Conservation (phyloP, 768 basidiomycete genomes). For the Mycena crocata region DNA sequence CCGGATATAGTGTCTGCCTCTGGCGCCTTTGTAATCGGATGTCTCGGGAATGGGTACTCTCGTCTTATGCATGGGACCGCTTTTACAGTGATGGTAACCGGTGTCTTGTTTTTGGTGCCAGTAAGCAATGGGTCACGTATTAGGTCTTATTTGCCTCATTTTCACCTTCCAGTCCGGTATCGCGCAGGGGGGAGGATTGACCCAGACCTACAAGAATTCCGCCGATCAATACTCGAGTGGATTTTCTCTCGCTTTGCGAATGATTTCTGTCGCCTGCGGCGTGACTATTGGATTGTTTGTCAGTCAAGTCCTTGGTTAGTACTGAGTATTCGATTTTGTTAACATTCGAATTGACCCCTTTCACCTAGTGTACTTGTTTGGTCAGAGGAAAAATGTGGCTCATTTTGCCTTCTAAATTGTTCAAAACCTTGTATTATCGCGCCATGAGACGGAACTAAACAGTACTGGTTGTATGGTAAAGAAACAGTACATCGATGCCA, state of each 20-base stretch:
- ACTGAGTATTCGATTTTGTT: neutral
- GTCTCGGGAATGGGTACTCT: conserved; percentile 87
- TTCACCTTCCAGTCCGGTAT: conserved; percentile 70
- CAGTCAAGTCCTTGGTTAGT: conserved; percentile 73
- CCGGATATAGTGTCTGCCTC: conserved; percentile 82
- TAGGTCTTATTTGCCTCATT: conserved; percentile 20
- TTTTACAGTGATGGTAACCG: conserved; percentile 92
- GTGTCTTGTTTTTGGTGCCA: conserved; percentile 91
- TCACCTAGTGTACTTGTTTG: conserved; percentile 73
- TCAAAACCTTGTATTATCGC: conserved; percentile 15
- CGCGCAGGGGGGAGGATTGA: conserved; percentile 78
- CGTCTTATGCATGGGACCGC: conserved; percentile 82
- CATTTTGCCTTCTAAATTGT: conserved; percentile 76
- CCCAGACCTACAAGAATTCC: conserved; percentile 68
- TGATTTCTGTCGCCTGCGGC: conserved; percentile 83
- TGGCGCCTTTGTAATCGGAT: conserved; percentile 82
- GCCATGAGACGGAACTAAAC: conserved; percentile 12
- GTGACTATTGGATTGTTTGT: conserved; percentile 88
- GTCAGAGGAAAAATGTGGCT: conserved; percentile 76
- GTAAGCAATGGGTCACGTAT: conserved; percentile 57
- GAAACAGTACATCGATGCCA: conserved; percentile 25
- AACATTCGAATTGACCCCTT: neutral
- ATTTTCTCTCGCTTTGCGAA: conserved; percentile 82
- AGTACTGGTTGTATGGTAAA: conserved; percentile 32
- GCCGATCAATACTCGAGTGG: conserved; percentile 80